Conservation (phyloP, 192 early-diverging fungal genomes). For the Entophlyctis luteolus region DNA sequence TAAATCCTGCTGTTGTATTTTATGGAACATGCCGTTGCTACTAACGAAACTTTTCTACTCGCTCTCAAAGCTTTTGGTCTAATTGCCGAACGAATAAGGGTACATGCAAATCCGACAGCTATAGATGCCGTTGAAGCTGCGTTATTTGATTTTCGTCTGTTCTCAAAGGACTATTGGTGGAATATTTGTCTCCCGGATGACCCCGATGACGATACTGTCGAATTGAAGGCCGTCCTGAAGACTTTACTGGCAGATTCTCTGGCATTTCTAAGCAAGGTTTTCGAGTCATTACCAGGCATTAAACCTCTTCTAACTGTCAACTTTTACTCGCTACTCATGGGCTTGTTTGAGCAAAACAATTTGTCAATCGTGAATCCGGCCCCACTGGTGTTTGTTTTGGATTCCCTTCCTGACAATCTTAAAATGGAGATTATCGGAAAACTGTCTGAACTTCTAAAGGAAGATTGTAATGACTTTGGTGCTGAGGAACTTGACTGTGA, state of each 20-base stretch:
- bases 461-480: neutral
- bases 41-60: slow-evolving; percentile 32
- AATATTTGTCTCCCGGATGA: slow-evolving; percentile 25
- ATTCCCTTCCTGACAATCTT: neutral
- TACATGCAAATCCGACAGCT: neutral
- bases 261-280: neutral
- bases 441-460: slow-evolving; percentile 1
- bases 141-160: slow-evolving; percentile 17
- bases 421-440: slow-evolving; percentile 1
- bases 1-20: slow-evolving; percentile 1
- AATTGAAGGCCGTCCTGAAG: slow-evolving; percentile 1
- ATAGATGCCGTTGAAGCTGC: slow-evolving; percentile 13
- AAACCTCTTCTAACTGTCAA: slow-evolving; percentile 12
- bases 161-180: slow-evolving; percentile 35
- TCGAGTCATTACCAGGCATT: slow-evolving; percentile 1
- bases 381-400: slow-evolving; percentile 7
- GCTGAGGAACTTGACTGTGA: neutral
- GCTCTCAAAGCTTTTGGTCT: slow-evolving; percentile 23
- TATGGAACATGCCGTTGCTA: slow-evolving; percentile 24
- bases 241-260: slow-evolving; percentile 22
- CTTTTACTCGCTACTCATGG: slow-evolving; percentile 30
- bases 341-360: slow-evolving; percentile 32
- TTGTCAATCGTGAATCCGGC: slow-evolving; percentile 6
- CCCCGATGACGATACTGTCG: slow-evolving; percentile 2
- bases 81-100: neutral